Evolutionary conservation across 805 yeast species (phyloP), one percentile per base, ranked within the genome.

Genomic region (Osmozyma mogii): DNA sequence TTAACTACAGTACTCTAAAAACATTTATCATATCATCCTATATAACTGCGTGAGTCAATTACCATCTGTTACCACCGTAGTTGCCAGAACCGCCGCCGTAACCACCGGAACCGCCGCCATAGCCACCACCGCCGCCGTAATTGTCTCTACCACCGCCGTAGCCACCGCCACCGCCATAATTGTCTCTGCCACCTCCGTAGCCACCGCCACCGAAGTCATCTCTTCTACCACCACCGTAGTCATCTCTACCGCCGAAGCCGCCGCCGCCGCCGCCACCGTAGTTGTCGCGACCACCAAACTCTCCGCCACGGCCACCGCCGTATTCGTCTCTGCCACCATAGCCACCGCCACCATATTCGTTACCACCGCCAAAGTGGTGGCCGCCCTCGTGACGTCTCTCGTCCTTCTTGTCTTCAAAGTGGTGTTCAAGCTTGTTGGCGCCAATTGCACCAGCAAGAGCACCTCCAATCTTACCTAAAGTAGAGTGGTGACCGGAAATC

Each of bases 391-490:
- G 9, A 18, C 7, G 9, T n/a, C 22, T 5, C 5, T 8, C 22
- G 24, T 38, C 28, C 25, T 37, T 28, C 24, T 35, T 40, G 10
- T 54, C 40, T 34, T 62, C 64, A 37, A 49, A 44, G 25, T 41
- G 45, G 44, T 68, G 62, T 43, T 65, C 70, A 19, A 61, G 38
- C 52, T 72, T 68, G 55, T 72, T 64, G 27, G 75, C 78, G 15
- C 61, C 58, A 32, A 70, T 40, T 6, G 77, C 78, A 50, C 79
- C 79, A 17, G 60, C 68, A 36, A 73, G 35, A 24, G 72, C 77
- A 50, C 79, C 80, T 17, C 61, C 62, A 32, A 69, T 50, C 28
- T 66, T 65, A 28, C 72, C 70, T 14, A 70, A 36, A 12, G 55
- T 56, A 17, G 62, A 51, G 51, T 65, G 70, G 31, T 36, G 35